A percentile compares a stretch with the other conserved stretches of the same genome.
phyloP scores from a whole-genome alignment of 1,284 basidiomycete genomes.

The Cryptococcus amylolentus region DNA sequence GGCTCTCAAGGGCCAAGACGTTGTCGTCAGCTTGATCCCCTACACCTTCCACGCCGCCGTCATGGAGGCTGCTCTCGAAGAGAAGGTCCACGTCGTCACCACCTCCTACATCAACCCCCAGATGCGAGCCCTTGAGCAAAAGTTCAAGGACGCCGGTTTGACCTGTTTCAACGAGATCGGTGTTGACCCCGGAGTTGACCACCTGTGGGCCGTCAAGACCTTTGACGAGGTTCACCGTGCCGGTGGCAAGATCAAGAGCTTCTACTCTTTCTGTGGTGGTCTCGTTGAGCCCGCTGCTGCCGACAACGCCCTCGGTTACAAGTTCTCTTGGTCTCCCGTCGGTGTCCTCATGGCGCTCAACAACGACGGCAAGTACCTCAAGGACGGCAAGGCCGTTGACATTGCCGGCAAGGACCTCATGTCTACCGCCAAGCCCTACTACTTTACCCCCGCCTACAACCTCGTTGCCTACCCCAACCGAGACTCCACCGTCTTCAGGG shows the following conservation, averaged over 20 bases:
- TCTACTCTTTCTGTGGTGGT: conserved; percentile 92
- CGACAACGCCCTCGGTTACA: conserved; percentile 96
- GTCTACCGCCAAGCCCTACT: conserved; percentile 85
- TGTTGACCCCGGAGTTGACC: conserved; percentile 68
- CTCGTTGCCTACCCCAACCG: conserved; percentile 98
- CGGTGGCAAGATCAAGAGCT: conserved; percentile 92
- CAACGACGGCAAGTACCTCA: conserved; percentile 83
- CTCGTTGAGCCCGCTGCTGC: conserved; percentile 52
- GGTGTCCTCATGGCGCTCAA: conserved; percentile 93
- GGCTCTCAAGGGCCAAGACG: conserved; percentile 78
- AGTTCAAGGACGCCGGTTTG: conserved; percentile 84
- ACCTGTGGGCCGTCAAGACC: conserved; percentile 94
- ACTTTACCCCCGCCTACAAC: conserved; percentile 89
- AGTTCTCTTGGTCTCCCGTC: conserved; percentile 98
- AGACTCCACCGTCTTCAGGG: conserved; percentile 83
- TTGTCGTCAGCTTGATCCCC: conserved; percentile 95
- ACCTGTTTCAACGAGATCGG: conserved; percentile 98
- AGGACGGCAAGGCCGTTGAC: conserved; percentile 62
- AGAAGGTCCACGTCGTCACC: conserved; percentile 86
- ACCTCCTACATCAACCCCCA: conserved; percentile 89
- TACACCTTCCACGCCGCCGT: conserved; percentile 89
- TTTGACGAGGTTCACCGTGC: conserved; percentile 90
- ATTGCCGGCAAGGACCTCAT: conserved; percentile 72
- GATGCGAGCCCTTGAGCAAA: conserved; percentile 81
- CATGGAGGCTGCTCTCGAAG: conserved; percentile 92